Conservation (phyloP, 2,329 filamentous ascomycete species). For the Pleoardoris graminearum region DNA sequence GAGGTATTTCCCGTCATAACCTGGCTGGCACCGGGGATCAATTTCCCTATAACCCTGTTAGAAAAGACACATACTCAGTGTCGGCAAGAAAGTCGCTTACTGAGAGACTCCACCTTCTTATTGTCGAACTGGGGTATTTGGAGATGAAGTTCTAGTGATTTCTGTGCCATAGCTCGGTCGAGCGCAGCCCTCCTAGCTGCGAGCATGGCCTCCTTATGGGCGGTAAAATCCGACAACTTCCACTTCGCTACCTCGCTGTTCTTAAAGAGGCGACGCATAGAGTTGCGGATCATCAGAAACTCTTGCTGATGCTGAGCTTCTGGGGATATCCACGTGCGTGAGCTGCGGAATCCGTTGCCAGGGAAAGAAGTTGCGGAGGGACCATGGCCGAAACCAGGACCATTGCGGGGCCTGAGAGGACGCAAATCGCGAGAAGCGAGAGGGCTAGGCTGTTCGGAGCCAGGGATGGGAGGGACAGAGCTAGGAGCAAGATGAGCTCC, state of each 20-base stretch:
- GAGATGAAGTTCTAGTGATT: conserved; percentile 15
- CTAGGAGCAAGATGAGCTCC: not conserved
- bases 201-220: conserved; percentile 34
- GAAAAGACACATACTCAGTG: not conserved
- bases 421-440: not conserved
- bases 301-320: conserved; percentile 32
- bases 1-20: conserved; percentile 27
- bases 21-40: conserved; percentile 25
- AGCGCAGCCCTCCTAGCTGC: conserved; percentile 22
- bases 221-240: conserved; percentile 38
- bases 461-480: not conserved
- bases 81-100: not conserved
- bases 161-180: conserved; percentile 16
- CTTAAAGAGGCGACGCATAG: conserved; percentile 42
- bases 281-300: conserved; percentile 37
- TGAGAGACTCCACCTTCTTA: not conserved
- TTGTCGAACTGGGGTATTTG: not conserved
- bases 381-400: conserved; percentile 5
- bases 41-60: conserved; percentile 10
- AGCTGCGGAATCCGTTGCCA: conserved; percentile 19
- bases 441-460: not conserved
- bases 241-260: conserved; percentile 38
- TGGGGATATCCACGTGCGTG: conserved; percentile 31
- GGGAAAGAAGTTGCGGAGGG: conserved; percentile 1
- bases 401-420: conserved; percentile 4